phyloP scores from a whole-genome alignment of 352 stramenopile species.

The Globisporangium carolinianum region DNA sequence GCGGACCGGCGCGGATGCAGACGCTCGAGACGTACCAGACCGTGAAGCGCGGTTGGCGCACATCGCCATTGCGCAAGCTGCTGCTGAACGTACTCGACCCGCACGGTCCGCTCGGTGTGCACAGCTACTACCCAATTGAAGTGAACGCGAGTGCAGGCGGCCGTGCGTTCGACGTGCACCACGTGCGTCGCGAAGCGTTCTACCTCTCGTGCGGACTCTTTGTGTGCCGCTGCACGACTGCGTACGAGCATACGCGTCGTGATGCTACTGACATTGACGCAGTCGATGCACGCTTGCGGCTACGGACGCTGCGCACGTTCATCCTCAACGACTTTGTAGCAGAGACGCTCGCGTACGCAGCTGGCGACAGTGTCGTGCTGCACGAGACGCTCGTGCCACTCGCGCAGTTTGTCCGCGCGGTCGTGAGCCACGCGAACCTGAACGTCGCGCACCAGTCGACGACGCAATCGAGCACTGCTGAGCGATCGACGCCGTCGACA shows the following conservation, averaged over 20 bases:
- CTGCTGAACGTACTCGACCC: constrained; percentile 75
- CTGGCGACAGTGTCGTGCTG: constrained; percentile 18
- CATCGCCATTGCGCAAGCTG: constrained; percentile 58
- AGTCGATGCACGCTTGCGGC: constrained; percentile 1
- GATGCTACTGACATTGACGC: not conserved
- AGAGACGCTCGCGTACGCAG: constrained; percentile 35
- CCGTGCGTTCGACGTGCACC: constrained; percentile 29
- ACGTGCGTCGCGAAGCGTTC: constrained; percentile 66
- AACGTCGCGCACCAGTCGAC: constrained; percentile 12
- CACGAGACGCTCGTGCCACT: constrained; percentile 61
- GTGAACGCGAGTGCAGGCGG: constrained; percentile 1
- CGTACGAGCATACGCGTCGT: constrained; percentile 50
- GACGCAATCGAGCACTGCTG: no score
- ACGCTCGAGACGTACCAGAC: constrained; percentile 79
- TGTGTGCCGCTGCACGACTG: constrained; percentile 47
- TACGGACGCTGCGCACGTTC: constrained; percentile 49
- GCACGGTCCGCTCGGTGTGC: constrained; percentile 67
- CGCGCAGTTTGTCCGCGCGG: constrained; percentile 55
- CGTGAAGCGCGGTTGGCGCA: constrained; percentile 45
- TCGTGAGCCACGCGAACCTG: constrained; percentile 62
- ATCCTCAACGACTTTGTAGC: constrained; percentile 47
- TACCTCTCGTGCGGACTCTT: constrained; percentile 74
- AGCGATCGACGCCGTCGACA: not conserved
- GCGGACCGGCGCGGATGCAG: constrained; percentile 19
- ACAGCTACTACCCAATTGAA: constrained; percentile 75